These are phyloP conservation scores for Clausena lansium DNA, from an alignment of 345 rosid genomes.

Conservation along the genomic window DNA sequence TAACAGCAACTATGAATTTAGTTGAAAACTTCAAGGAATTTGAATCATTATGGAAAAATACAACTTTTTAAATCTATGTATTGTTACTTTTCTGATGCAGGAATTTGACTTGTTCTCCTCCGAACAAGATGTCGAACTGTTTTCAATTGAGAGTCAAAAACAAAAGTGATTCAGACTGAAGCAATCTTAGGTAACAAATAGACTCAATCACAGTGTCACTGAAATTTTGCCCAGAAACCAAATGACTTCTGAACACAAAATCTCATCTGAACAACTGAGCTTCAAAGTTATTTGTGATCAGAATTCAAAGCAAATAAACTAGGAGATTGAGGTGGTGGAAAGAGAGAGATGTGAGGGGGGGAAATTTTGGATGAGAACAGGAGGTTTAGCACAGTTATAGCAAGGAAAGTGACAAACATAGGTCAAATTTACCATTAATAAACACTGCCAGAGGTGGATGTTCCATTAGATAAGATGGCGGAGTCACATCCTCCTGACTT, in stretches of 20 bases:
- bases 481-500: conserved; percentile 84
- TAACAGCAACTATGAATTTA: not conserved
- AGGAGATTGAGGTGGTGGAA: not conserved
- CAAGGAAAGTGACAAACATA: conserved; percentile 2
- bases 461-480: conserved; percentile 94
- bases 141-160: not conserved
- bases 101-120: not conserved
- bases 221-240: not conserved
- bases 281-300: not conserved
- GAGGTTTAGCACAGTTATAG: not conserved
- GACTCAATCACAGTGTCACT: not conserved
- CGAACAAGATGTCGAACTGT: not conserved
- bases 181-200: not conserved
- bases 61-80: not conserved
- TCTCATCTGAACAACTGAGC: not conserved
- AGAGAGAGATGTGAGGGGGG: not conserved
- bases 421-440: conserved; percentile 59
- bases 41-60: not conserved
- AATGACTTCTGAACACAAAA: not conserved
- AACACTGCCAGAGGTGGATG: conserved; percentile 98
- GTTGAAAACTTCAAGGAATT: not conserved
- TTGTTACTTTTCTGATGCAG: not conserved
- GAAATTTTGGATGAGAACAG: not conserved
- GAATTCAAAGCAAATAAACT: not conserved
- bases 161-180: not conserved